Evolutionary conservation across 1,284 basidiomycete genomes (phyloP).

Genomic region (Cryptococcus sp.): DNA sequence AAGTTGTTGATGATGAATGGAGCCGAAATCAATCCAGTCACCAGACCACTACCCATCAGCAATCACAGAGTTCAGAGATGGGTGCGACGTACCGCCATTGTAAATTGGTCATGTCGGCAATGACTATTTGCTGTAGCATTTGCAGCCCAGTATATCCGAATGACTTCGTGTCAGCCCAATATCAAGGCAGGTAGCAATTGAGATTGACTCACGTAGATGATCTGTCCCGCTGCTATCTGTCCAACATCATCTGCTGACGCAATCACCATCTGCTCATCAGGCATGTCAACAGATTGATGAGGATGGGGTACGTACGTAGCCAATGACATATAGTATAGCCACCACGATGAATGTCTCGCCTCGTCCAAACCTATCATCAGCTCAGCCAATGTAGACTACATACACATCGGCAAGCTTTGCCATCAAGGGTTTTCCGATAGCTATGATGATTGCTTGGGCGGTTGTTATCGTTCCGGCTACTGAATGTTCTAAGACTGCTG

Average conservation of each 20-base stretch:
- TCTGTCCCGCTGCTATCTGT: slow-evolving; percentile 55
- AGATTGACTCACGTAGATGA: slow-evolving; percentile 42
- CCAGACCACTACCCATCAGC: slow-evolving; percentile 56
- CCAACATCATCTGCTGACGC: slow-evolving; percentile 59
- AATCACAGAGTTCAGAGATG: background rate
- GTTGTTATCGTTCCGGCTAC: slow-evolving; percentile 59
- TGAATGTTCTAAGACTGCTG: slow-evolving; percentile 54
- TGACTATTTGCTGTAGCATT: slow-evolving; percentile 67
- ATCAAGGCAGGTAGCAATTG: background rate
- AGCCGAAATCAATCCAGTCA: slow-evolving; percentile 60
- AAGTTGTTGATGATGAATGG: slow-evolving; percentile 63
- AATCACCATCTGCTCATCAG: slow-evolving; percentile 59
- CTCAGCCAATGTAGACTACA: slow-evolving; percentile 1
- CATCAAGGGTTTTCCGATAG: slow-evolving; percentile 70
- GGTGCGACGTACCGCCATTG: slow-evolving; percentile 64
- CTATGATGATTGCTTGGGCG: slow-evolving; percentile 54
- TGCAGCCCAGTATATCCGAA: slow-evolving; percentile 59
- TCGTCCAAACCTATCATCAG: slow-evolving; percentile 44
- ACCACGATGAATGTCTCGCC: slow-evolving; percentile 59
- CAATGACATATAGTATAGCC: slow-evolving; percentile 50
- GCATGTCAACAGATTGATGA: background rate
- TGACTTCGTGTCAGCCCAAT: slow-evolving; percentile 6
- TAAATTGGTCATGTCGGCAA: slow-evolving; percentile 74
- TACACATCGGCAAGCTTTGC: slow-evolving; percentile 70
- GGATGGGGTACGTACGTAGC: slow-evolving; percentile 52